These are phyloP conservation scores for Yamadazyma phyllophila DNA, from an alignment of 805 yeast species.

Conservation along the genomic window DNA sequence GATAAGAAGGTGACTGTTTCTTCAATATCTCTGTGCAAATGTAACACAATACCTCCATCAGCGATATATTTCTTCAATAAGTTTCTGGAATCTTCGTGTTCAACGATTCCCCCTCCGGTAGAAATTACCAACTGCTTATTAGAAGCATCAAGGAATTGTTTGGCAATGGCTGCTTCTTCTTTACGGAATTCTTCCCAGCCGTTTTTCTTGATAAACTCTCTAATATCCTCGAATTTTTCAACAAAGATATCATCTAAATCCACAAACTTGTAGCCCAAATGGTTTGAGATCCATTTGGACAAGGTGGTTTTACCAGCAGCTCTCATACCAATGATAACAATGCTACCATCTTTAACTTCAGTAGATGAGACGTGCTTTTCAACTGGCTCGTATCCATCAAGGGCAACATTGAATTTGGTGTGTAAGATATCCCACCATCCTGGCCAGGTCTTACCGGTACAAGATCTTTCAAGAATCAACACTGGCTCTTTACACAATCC, in stretches of 20 bases:
- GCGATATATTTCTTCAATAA: constrained; percentile 52
- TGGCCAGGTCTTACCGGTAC: constrained; percentile 99
- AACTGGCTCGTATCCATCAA: constrained; percentile 70
- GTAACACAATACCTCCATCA: constrained; percentile 77
- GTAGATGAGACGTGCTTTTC: constrained; percentile 10
- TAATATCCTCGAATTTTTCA: constrained; percentile 51
- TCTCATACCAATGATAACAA: constrained; percentile 92
- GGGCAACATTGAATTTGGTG: constrained; percentile 56
- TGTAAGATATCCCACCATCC: constrained; percentile 98
- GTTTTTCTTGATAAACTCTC: constrained; percentile 54
- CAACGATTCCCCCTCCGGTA: constrained; percentile 97
- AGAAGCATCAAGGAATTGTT: constrained; percentile 43
- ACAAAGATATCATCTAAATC: constrained; percentile 81
- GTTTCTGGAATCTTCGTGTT: constrained; percentile 63
- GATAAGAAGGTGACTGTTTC: constrained; percentile 74
- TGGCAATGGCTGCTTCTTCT: constrained; percentile 58
- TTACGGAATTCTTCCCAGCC: constrained; percentile 91
- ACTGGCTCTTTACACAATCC: constrained; percentile 66
- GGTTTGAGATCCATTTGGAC: constrained; percentile 72
- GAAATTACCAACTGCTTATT: constrained; percentile 66
- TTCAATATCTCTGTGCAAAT: constrained; percentile 82
- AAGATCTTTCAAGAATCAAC: constrained; percentile 77
- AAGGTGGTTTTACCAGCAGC: constrained; percentile 95
- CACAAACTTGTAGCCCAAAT: constrained; percentile 62
- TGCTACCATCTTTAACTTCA: constrained; percentile 46